These are phyloP conservation scores for Cymbopogon citratus DNA, from an alignment of 176 grass and related monocot genomes.

Conservation along the genomic window DNA sequence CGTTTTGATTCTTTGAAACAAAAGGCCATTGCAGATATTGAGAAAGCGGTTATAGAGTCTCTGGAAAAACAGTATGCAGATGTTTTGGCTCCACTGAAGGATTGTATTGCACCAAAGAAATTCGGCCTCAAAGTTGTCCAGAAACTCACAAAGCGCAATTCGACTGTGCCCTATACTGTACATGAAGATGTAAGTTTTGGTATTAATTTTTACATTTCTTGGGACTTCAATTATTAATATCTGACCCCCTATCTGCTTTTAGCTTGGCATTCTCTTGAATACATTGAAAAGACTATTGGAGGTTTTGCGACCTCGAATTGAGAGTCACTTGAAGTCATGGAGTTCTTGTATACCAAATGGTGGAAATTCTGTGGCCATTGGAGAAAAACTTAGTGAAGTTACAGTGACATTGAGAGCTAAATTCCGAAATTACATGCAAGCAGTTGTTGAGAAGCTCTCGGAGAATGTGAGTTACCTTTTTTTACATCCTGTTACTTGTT, in stretches of 20 bases:
- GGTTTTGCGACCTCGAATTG: constrained; percentile 69
- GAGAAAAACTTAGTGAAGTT: constrained; percentile 84
- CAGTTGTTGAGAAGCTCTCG: constrained; percentile 86
- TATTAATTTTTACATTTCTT: background rate
- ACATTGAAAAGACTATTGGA: constrained; percentile 95
- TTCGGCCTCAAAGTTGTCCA: constrained; percentile 94
- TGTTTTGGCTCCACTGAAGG: constrained; percentile 85
- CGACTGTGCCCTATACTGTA: constrained; percentile 59
- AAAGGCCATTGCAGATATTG: constrained; percentile 98
- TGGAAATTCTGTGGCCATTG: constrained; percentile 49
- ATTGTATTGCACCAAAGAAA: constrained; percentile 87
- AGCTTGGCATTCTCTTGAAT: constrained; percentile 96
- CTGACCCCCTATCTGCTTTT: constrained; percentile 27
- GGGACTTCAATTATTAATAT: constrained; percentile 12
- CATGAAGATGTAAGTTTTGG: constrained; percentile 71
- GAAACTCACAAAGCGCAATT: constrained; percentile 91
- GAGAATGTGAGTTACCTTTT: constrained; percentile 73
- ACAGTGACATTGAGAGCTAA: constrained; percentile 85
- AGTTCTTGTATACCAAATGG: constrained; percentile 86
- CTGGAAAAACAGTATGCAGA: constrained; percentile 89
- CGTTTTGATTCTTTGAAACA: constrained; percentile 37
- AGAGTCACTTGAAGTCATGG: constrained; percentile 90
- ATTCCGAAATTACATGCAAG: constrained; percentile 95
- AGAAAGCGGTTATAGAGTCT: constrained; percentile 81
- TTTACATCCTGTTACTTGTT: background rate